These are phyloP conservation scores for Fomitiporia mediterranea DNA, from an alignment of 1,284 basidiomycete genomes.

Conservation along the genomic window DNA sequence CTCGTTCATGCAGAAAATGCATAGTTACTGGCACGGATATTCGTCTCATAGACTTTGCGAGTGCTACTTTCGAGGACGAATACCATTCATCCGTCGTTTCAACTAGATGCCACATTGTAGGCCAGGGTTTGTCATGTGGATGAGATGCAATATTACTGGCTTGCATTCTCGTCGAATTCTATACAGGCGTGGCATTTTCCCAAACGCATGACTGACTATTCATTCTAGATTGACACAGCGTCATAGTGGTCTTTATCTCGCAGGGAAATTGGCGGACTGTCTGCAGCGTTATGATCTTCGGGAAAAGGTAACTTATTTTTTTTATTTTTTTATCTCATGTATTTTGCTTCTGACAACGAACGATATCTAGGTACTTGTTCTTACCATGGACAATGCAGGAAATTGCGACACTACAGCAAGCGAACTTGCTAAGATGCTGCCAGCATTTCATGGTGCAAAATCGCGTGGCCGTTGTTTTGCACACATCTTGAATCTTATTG, in stretches of 20 bases:
- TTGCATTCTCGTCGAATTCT: constrained; percentile 98
- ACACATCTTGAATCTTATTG: background rate
- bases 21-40: constrained; percentile 89
- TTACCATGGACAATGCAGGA: background rate
- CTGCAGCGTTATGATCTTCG: no score
- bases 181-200: constrained; percentile 95
- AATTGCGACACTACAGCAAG: background rate
- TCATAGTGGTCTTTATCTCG: no score
- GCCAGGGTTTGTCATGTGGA: constrained; percentile 96
- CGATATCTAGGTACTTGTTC: background rate
- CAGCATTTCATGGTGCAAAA: background rate
- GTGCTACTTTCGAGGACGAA: constrained; percentile 96
- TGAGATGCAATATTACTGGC: constrained; percentile 99
- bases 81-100: constrained; percentile 98
- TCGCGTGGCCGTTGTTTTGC: background rate
- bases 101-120: constrained; percentile 87
- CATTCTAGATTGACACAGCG: no score
- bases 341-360: background rate
- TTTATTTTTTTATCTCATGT: no score
- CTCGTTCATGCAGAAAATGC: constrained; percentile 95
- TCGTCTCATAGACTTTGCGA: constrained; percentile 97
- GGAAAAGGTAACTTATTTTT: no score
- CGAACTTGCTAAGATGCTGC: background rate
- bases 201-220: constrained; percentile 99
- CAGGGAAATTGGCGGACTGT: no score